Conservation (phyloP, 2,329 filamentous ascomycete species). For the Trichoderma guizhouense region DNA sequence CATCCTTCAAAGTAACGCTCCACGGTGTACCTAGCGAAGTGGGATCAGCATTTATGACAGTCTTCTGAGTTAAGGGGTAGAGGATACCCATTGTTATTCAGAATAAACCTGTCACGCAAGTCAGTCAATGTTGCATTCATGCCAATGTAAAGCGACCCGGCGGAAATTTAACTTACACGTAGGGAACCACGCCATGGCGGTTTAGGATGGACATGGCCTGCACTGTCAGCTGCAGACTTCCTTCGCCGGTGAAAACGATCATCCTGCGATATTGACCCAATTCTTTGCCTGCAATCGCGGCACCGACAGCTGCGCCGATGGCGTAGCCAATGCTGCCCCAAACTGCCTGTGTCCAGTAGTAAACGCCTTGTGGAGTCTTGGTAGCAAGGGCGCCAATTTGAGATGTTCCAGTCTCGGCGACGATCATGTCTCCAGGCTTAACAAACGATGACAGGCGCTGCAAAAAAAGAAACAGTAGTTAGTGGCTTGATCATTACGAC, state of each 20-base stretch:
- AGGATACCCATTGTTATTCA: background rate
- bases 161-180: background rate
- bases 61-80: background rate
- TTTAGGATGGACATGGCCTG: conserved; percentile 3
- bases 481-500: background rate
- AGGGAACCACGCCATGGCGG: background rate
- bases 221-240: conserved; percentile 20
- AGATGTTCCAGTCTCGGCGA: conserved; percentile 25
- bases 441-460: conserved; percentile 12
- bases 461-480: background rate
- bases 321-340: conserved; percentile 27
- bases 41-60: background rate
- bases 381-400: conserved; percentile 20
- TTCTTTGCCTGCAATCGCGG: conserved; percentile 23
- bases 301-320: conserved; percentile 22
- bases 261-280: conserved; percentile 19
- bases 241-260: conserved; percentile 26
- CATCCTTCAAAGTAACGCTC: conserved; percentile 77
- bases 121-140: background rate
- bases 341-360: conserved; percentile 23
- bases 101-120: background rate
- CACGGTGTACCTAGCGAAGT: conserved; percentile 58
- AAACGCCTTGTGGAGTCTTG: conserved; percentile 16
- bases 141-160: background rate
- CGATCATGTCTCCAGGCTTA: conserved; percentile 22